Evolutionary conservation across 1,284 basidiomycete genomes (phyloP).

Genomic region (Coniophora puteana): DNA sequence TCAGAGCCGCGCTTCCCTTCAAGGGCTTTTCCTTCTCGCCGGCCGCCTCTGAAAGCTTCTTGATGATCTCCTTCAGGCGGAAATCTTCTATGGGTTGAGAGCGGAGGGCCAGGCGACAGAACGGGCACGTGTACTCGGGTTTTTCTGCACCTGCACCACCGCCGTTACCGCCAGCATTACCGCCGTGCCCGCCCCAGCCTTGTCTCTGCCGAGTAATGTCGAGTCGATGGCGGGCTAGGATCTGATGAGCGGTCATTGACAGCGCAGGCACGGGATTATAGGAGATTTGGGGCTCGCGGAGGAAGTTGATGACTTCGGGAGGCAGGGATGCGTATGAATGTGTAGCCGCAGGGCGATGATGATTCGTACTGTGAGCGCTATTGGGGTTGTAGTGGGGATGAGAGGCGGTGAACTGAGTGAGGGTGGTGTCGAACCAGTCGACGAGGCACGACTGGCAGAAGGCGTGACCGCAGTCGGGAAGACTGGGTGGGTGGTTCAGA

Average conservation of each 20-base stretch:
- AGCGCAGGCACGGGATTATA: too few relatives aligned
- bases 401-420: constrained; percentile 41
- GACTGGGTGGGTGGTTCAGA: constrained; percentile 30
- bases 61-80: constrained; percentile 52
- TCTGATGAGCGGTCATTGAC: too few relatives aligned
- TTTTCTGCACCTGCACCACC: too few relatives aligned
- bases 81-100: constrained; percentile 56
- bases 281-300: constrained; percentile 17
- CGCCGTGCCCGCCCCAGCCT: constrained; percentile 25
- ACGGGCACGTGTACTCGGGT: constrained; percentile 63
- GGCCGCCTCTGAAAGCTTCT: constrained; percentile 39
- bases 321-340: constrained; percentile 21
- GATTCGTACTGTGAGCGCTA: constrained; percentile 13
- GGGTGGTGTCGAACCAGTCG: constrained; percentile 60
- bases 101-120: constrained; percentile 49
- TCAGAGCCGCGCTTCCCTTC: constrained; percentile 18
- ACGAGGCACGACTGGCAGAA: constrained; percentile 62
- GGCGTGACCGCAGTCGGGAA: constrained; percentile 64
- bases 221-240: too few relatives aligned
- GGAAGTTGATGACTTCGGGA: constrained; percentile 19
- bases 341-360: constrained; percentile 18
- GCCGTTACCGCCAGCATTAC: constrained; percentile 24
- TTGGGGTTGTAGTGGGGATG: constrained; percentile 44
- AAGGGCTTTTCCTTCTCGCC: constrained; percentile 46
- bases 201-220: too few relatives aligned